Conservation (phyloP, 2,329 filamentous ascomycete species). For the Paracoccidioides lutzii region DNA sequence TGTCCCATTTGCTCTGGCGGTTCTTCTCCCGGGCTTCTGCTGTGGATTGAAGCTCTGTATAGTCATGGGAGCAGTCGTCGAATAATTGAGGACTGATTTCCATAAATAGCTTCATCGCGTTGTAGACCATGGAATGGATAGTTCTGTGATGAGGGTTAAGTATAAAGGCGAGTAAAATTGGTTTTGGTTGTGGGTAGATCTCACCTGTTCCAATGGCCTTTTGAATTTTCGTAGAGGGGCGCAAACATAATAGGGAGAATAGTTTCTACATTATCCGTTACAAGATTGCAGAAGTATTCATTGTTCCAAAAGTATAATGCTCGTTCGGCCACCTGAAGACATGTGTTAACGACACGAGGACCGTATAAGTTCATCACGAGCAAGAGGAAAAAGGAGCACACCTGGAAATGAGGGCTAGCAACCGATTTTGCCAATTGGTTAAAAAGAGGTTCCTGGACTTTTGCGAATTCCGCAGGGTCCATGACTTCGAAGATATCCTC, state of each 20-base stretch:
- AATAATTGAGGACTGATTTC: conserved; percentile 98
- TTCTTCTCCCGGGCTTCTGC: conserved; percentile 71
- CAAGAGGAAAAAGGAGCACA: conserved; percentile 19
- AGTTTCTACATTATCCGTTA: conserved; percentile 97
- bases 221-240: conserved; percentile 94
- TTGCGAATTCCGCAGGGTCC: conserved; percentile 96
- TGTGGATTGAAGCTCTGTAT: conserved; percentile 90
- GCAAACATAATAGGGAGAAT: conserved; percentile 99
- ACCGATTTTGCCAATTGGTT: conserved; percentile 96
- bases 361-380: too few species aligned
- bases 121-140: conserved; percentile 99
- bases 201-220: conserved; percentile 97
- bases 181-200: conserved; percentile 15
- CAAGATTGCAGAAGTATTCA: conserved; percentile 98
- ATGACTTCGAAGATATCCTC: conserved; percentile 99
- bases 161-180: conserved; percentile 3
- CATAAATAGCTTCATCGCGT: conserved; percentile 99
- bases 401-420: conserved; percentile 94
- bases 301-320: conserved; percentile 99
- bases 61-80: conserved; percentile 96
- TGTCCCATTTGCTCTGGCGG: conserved; percentile 80
- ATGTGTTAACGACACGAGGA: conserved; percentile 8
- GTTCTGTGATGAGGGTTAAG: conserved; percentile 47
- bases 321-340: conserved; percentile 68
- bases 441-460: conserved; percentile 95